Evolutionary conservation across 164 flowering plant genomes (phyloP).

Genomic region (Santalum album): DNA sequence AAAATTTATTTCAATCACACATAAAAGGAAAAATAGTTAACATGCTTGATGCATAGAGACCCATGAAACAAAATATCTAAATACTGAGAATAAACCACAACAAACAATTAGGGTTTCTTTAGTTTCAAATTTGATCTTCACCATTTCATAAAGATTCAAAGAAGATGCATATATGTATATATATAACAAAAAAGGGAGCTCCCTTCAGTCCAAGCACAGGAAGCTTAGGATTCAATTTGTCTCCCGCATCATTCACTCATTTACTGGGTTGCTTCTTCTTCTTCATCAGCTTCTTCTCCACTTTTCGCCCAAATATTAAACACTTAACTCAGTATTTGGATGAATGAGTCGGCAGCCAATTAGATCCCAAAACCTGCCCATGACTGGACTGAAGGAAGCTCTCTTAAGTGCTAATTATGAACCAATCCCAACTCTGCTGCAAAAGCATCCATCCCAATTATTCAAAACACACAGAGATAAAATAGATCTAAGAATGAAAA

Average conservation of each 20-base stretch:
- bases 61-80: too few species aligned
- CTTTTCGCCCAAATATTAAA: not conserved
- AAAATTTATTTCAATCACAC: too few species aligned
- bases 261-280: constrained; percentile 23
- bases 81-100: too few species aligned
- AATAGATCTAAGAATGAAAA: not conserved
- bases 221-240: constrained; percentile 50
- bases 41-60: too few species aligned
- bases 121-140: too few species aligned
- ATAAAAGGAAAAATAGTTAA: too few species aligned
- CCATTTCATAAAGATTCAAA: too few species aligned
- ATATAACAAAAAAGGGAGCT: constrained; percentile 51
- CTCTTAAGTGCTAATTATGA: constrained; percentile 18
- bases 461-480: not conserved
- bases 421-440: too few species aligned
- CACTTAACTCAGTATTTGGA: constrained; percentile 51
- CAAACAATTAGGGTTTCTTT: too few species aligned
- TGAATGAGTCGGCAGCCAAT: constrained; percentile 96
- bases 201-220: constrained; percentile 94
- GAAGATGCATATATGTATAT: too few species aligned
- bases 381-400: constrained; percentile 90
- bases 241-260: constrained; percentile 95
- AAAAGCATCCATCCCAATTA: too few species aligned
- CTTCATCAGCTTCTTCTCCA: too few species aligned
- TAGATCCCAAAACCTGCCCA: constrained; percentile 45